Base-by-base conservation (phyloP, 768 basidiomycete species). In the Mycena polygramma region DNA sequence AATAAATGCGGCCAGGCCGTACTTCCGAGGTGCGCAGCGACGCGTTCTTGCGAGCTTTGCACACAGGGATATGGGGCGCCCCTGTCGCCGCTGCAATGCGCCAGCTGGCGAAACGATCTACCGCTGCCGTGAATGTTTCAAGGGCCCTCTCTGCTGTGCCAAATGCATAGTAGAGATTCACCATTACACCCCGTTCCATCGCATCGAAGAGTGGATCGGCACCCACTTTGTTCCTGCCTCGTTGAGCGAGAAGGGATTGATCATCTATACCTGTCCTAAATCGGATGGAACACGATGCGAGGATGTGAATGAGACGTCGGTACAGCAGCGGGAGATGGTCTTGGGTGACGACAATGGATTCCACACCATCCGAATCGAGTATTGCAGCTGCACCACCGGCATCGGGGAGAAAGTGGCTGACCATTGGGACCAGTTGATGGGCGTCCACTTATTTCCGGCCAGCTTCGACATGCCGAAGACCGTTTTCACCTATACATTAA, bases 381-480 rank as follows among this genome's bases (percentile, higher is more conserved):
- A 20, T 36, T 55, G 54, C 17, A 4, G 19, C 20, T 55, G 54
- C 54, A 24, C 9, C 24, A 9, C 26, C 17, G 35, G 30, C 35
- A 35, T 41, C 9, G 41, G 41, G 41, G 30, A 30, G 30, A 41
- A 41, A 41, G 11, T 41, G 10, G 11, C 36, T n/a, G 8, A 4
- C 10, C 20, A 3, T 5, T 62, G 58, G 59, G 10, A 57, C 13
- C 69, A 71, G 46, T 30, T 71, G 19, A 0, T 71, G 2, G 53
- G 7, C 1, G 53, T 61, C 1, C 49, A 68, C 6, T 48, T 73
- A 7, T 76, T 73, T 30, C 77, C 77, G 0, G 71, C 74, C 1
- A 74, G 71, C 0, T 54, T 67, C 41, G 20, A 58, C 2, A n/a
- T 22, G 4, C 75, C 77, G 10, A 41, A 59, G 14, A 75, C 75